Evolutionary conservation across 2,329 filamentous ascomycete genomes (phyloP).

Genomic region (Colletotrichum sublineola): DNA sequence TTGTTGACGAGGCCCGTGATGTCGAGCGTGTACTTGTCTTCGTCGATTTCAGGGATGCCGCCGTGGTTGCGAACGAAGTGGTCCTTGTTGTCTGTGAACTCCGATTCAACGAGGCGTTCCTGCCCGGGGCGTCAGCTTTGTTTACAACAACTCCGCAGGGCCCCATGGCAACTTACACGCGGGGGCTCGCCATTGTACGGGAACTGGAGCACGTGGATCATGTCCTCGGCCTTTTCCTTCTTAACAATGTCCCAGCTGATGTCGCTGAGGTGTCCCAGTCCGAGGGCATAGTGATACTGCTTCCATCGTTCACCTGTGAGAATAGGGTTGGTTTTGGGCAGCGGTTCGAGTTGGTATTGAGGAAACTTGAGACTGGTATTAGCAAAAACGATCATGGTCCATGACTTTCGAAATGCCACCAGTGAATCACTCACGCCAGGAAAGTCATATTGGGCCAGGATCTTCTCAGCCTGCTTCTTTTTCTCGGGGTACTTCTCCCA

Average conservation of each 20-base stretch:
- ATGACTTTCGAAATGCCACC: not conserved
- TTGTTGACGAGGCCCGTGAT: constrained; percentile 73
- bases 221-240: constrained; percentile 69
- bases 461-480: constrained; percentile 69
- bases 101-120: constrained; percentile 66
- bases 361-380: constrained; percentile 53
- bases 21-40: constrained; percentile 64
- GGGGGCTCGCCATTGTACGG: constrained; percentile 73
- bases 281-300: constrained; percentile 66
- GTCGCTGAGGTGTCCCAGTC: constrained; percentile 63
- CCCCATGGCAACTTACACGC: not conserved
- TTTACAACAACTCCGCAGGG: no score
- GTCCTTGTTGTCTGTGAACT: constrained; percentile 69
- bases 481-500: constrained; percentile 80
- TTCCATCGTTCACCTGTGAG: constrained; percentile 70
- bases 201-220: constrained; percentile 73
- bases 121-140: constrained; percentile 57
- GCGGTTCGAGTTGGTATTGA: constrained; percentile 67
- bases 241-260: constrained; percentile 67
- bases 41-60: constrained; percentile 75
- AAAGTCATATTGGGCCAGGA: constrained; percentile 51
- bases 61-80: constrained; percentile 81
- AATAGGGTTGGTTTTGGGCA: constrained; percentile 70
- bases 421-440: constrained; percentile 43
- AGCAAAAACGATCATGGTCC: not conserved